A percentile compares a stretch with the other conserved stretches of the same genome.
These are phyloP conservation scores for Gleditsia sinensis DNA, from an alignment of 306 rosid genomes.

Conservation along the genomic window DNA sequence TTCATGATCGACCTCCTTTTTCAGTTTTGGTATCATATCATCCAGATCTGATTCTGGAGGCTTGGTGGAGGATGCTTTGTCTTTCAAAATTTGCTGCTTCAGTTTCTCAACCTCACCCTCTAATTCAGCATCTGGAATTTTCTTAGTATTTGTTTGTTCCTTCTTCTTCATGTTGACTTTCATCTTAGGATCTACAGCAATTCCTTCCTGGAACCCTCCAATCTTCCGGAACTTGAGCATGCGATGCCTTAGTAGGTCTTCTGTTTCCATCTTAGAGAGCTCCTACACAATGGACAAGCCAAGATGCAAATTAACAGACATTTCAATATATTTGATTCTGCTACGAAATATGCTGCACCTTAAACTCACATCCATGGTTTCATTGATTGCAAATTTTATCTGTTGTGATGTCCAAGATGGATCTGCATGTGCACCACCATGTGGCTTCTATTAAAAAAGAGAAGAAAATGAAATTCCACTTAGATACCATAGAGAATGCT, in stretches of 20 bases:
- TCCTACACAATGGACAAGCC: slow-evolving; percentile 58
- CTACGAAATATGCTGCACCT: slow-evolving; percentile 11
- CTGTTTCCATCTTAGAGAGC: slow-evolving; percentile 60
- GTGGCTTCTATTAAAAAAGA: slow-evolving; percentile 93
- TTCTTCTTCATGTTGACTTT: slow-evolving; percentile 72
- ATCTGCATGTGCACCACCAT: slow-evolving; percentile 95
- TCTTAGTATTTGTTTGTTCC: slow-evolving; percentile 45
- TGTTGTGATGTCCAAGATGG: slow-evolving; percentile 84
- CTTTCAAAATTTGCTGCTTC: slow-evolving; percentile 54
- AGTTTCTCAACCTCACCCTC: slow-evolving; percentile 64
- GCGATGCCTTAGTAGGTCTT: slow-evolving; percentile 72
- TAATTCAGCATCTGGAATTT: slow-evolving; percentile 47
- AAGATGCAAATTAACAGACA: slow-evolving; percentile 27
- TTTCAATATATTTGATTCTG: slow-evolving; percentile 25
- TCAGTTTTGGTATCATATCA: slow-evolving; percentile 57
- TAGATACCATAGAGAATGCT: not conserved
- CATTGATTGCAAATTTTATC: slow-evolving; percentile 72
- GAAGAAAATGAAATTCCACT: slow-evolving; percentile 26
- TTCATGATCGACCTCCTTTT: slow-evolving; percentile 67
- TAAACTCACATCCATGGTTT: slow-evolving; percentile 81
- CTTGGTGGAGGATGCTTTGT: slow-evolving; percentile 47
- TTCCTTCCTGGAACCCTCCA: slow-evolving; percentile 79
- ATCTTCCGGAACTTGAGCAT: slow-evolving; percentile 77
- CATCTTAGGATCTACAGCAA: slow-evolving; percentile 65
- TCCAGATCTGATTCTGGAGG: slow-evolving; percentile 48